Evolutionary conservation across 192 early-diverging fungal species (phyloP), one percentile per base, ranked within the genome.

Genomic region (Haplosporangium gracile): DNA sequence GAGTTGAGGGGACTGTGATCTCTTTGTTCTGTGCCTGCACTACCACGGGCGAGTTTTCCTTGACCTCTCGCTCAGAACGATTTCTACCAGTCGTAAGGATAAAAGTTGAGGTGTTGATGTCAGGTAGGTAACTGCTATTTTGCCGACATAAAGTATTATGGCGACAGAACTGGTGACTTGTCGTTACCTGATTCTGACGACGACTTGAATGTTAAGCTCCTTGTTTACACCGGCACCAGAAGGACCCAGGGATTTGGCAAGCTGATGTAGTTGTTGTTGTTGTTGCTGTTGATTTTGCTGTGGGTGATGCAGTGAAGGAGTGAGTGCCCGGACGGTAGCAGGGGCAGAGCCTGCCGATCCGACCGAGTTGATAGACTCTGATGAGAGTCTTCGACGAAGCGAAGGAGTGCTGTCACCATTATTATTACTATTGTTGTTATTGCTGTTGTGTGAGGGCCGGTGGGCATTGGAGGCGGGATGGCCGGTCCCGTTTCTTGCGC

Each of bases 141-240:
- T 36, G 36, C 0, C 26, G 11, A 65, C 4, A 32, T 15, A 13
- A 51, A 22, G 11, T 11, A 6, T 4, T 22, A n/a, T 49, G 39
- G 20, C 20, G 22, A 11, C 13, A 65, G 26, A 26, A 9, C 29
- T 32, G 26, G 0, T 26, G n/a, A 32, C 29, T 11, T 65, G 10
- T 65, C 29, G 60, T 86, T 91, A 95, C 95, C 94, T 89, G 88
- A 95, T 96, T 49, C 96, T 91, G 22, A 96, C 93, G 5, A 95
- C 92, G 1, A 96, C 96, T 78, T 97, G 95, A 43, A 97, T 97
- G 73, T 97, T 96, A 26, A 94, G 91, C 70, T 91, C 95, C 63
- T 95, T 95, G 77, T 87, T 86, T 1, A 47, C 72, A 16, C 2
- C 36, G 34, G 39, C 34, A 8, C 34, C 69, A 71, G 60, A 34